Evolutionary conservation across 805 yeast genomes (phyloP), one percentile per base, ranked within the genome.

Genomic region (Yamadazyma laniorum): DNA sequence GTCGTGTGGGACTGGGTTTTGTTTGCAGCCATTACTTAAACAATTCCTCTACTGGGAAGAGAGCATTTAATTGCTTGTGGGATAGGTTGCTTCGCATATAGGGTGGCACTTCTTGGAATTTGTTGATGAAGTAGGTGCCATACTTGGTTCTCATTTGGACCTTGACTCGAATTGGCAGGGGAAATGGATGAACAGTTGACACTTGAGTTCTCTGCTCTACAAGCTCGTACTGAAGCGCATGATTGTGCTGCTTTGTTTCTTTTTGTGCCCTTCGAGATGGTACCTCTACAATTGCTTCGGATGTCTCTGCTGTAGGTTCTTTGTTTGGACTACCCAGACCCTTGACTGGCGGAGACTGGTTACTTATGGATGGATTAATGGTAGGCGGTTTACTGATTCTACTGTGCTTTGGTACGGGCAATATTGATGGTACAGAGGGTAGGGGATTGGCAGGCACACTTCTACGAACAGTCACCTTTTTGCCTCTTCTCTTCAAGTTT

Each of bases 71-170:
- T 29, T 39, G 43, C 12, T 27, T 12, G 25, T 45, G 46, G 5
- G 47, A 29, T n/a, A 45, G n/a, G 8, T 18, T 14, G 12, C 25
- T 25, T 17, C 44, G 38, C 7, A 25, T 14, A 5, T 29, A 16
- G 2, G 41, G 39, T 8, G 19, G 18, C 4, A 42, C n/a, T 25
- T 45, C 47, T 27, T 42, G 39, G 16, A 26, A 42, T 22, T 36
- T 35, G 14, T 19, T 25, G 3, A 45, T 25, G 12, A 21, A 29
- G 18, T 42, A 40, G 5, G 30, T 19, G 2, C 29, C 27, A 16
- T 33, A 23, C 26, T 40, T 39, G 14, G 49, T 41, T 18, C 30
- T 19, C 15, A 30, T 19, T 6, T 7, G 9, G 13, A 30, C 34
- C 23, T 21, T 21, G 23, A 21, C 9, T 21, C 9, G 23, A 21